These are phyloP conservation scores for Kwoniella newhampshirensis DNA, from an alignment of 768 basidiomycete genomes.

Conservation along the genomic window DNA sequence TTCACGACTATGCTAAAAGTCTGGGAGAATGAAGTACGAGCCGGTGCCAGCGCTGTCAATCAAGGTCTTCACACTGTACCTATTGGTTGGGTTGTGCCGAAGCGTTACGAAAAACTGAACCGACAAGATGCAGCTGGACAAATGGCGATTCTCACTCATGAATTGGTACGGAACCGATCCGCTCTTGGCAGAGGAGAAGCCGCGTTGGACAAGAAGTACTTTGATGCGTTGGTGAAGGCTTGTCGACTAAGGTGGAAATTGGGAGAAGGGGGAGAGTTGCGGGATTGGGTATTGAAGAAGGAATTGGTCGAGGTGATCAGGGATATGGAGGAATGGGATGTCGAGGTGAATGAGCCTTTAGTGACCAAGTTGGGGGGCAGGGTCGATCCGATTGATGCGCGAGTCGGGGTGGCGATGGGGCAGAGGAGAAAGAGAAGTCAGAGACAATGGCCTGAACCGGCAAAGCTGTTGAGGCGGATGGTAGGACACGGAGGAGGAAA, in stretches of 20 bases:
- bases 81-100: constrained; percentile 11
- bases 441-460: too few relatives aligned
- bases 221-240: constrained; percentile 3
- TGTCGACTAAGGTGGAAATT: constrained; percentile 21
- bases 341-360: constrained; percentile 9
- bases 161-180: constrained; percentile 1
- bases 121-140: constrained; percentile 13
- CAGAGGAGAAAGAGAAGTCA: too few relatives aligned
- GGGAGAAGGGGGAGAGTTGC: neutral
- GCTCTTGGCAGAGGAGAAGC: neutral
- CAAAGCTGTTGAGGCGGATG: too few relatives aligned
- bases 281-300: neutral
- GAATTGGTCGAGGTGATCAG: constrained; percentile 4
- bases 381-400: too few relatives aligned
- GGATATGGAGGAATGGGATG: constrained; percentile 10
- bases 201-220: constrained; percentile 6
- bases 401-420: too few relatives aligned
- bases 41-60: neutral
- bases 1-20: constrained; percentile 33
- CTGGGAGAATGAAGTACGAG: constrained; percentile 31
- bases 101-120: neutral
- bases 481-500: too few relatives aligned
- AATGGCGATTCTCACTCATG: constrained; percentile 13
- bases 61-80: constrained; percentile 1
- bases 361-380: neutral